Conservation (phyloP, 2,329 filamentous ascomycete species). For the Colletotrichum lindemuthianum region DNA sequence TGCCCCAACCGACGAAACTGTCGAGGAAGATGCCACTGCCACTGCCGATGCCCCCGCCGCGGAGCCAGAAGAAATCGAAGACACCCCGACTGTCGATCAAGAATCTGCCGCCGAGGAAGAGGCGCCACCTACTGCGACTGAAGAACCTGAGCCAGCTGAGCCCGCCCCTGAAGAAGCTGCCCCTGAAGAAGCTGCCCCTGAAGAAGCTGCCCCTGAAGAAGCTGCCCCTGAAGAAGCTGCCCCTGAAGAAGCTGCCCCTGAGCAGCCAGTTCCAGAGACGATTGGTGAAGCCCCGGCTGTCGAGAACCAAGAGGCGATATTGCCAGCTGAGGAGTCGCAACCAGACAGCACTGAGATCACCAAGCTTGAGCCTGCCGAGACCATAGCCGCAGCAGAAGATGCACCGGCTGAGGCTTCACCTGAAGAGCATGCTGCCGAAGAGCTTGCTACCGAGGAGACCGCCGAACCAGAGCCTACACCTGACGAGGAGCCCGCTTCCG, state of each 20-base stretch:
- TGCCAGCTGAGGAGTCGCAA: too few relatives aligned
- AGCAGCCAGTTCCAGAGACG: neutral
- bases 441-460: too few relatives aligned
- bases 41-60: conserved; percentile 6
- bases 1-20: neutral
- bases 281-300: too few relatives aligned
- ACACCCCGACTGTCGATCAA: neutral
- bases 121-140: neutral
- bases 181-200: conserved; percentile 16
- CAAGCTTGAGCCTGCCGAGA: conserved; percentile 1
- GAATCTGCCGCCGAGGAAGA: neutral
- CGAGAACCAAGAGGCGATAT: too few relatives aligned
- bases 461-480: too few relatives aligned
- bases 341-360: too few relatives aligned
- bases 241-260: neutral
- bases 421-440: neutral
- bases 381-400: neutral
- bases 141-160: conserved; percentile 28
- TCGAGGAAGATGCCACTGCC: conserved; percentile 13
- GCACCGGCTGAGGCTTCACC: conserved; percentile 16
- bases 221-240: conserved; percentile 22
- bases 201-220: conserved; percentile 21
- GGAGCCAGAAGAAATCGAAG: neutral
- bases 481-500: too few relatives aligned
- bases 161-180: conserved; percentile 23